These are phyloP conservation scores for Nicotiana knightiana DNA, from an alignment of 257 asterid genomes.

Conservation along the genomic window DNA sequence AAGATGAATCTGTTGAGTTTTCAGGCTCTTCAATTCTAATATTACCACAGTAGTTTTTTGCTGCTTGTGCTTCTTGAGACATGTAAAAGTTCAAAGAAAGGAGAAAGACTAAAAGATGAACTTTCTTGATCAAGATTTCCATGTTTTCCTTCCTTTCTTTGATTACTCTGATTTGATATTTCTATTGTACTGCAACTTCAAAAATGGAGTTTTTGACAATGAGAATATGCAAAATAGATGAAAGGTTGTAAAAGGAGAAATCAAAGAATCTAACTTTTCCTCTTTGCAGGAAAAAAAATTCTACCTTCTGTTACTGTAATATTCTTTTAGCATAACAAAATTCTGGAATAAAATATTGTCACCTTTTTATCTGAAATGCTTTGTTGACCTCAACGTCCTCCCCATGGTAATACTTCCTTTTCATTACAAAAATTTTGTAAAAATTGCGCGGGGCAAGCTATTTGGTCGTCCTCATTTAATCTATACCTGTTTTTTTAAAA, in stretches of 20 bases:
- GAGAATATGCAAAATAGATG: not conserved
- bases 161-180: conserved; percentile 6
- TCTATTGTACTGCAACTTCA: not conserved
- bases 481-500: too few relatives aligned
- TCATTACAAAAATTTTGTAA: too few relatives aligned
- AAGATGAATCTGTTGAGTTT: conserved; percentile 20
- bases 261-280: conserved; percentile 27
- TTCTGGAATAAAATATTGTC: not conserved
- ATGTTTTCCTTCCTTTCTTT: conserved; percentile 10
- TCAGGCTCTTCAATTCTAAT: conserved; percentile 27
- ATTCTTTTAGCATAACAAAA: not conserved
- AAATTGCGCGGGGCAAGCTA: too few relatives aligned
- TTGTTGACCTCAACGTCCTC: not conserved
- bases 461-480: too few relatives aligned
- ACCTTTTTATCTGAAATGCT: not conserved
- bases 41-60: conserved; percentile 24
- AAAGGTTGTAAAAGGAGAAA: not conserved
- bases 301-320: not conserved
- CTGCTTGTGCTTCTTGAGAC: conserved; percentile 22
- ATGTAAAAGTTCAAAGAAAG: conserved; percentile 9
- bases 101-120: conserved; percentile 21
- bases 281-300: not conserved
- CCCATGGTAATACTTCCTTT: not conserved
- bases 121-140: conserved; percentile 32
- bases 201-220: not conserved